Base-by-base conservation (phyloP, 176 grass and related monocot species). In the Alloteropsis semialata region DNA sequence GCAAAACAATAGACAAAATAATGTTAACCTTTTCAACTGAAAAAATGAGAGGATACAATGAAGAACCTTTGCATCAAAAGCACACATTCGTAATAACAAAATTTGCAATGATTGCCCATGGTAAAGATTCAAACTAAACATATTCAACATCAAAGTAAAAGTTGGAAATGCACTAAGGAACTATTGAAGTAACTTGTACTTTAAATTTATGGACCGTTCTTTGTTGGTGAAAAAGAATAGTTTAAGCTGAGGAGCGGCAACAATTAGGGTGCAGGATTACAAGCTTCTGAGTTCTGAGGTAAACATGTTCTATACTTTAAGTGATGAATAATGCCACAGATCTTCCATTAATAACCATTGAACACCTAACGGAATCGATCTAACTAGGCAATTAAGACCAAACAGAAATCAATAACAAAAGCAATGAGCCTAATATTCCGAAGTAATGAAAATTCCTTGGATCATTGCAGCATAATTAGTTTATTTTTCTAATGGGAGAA, bases 1-100 rank as follows among this genome's bases (percentile, higher is more conserved):
- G 76, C 22, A 34, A 58, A 68, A 86, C 43, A 75, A 51, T 46
- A 55, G 81, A 75, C 18, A 46, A 29, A 16, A 62, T 37, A 27
- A 78, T 28, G 6, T 38, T 14, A 75, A 75, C 0, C 74, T 37
- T 50, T 62, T 64, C 25, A 39, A 34, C 7, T 33, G 3, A n/a
- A n/a, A n/a, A n/a, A n/a, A n/a, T n/a, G n/a, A n/a, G n/a, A n/a
- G n/a, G n/a, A n/a, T n/a, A n/a, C n/a, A 25, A n/a, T 38, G 62
- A 48, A 65, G 29, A 60, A 78, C 27, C 62, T 30, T 22, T 79
- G 74, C 29, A 63, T n/a, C 1, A 43, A 4, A 45, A 79, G 28
- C 17, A 65, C 17, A 79, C 32, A 64, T 21, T 27, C 25, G 27
- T 29, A 24, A 7, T 38, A 53, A 25, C 33, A 53, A 75, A 78